These are phyloP conservation scores for Zygotorulaspora chibaensis DNA, from an alignment of 805 yeast species.

Conservation along the genomic window DNA sequence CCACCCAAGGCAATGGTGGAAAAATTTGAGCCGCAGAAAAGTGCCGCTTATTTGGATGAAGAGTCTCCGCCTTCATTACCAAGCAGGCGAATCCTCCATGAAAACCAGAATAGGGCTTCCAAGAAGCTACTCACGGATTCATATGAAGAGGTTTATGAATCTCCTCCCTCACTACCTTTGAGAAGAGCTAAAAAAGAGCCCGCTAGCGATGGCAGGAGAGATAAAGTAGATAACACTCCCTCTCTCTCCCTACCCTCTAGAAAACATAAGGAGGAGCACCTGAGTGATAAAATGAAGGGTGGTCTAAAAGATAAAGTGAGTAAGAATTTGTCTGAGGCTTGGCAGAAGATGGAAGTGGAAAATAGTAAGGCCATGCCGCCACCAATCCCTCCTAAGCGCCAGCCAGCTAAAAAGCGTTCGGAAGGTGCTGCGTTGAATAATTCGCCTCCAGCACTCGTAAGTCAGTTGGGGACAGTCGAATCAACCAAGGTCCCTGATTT, in stretches of 20 bases:
- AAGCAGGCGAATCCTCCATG: not conserved
- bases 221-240: not conserved
- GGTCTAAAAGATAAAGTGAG: not conserved
- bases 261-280: not conserved
- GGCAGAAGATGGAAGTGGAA: not conserved
- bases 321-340: too few species aligned
- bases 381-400: constrained; percentile 12
- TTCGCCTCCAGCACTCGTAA: constrained; percentile 2
- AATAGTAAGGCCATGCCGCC: constrained; percentile 5
- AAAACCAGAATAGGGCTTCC: not conserved
- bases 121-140: too few species aligned
- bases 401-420: not conserved
- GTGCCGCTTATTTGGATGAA: not conserved
- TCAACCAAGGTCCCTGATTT: constrained; percentile 19
- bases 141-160: not conserved
- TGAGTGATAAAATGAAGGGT: not conserved
- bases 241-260: too few species aligned
- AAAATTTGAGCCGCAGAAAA: not conserved
- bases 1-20: not conserved
- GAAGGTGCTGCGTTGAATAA: not conserved
- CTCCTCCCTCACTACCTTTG: not conserved
- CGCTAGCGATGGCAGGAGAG: not conserved
- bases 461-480: constrained; percentile 19
- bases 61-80: constrained; percentile 5
- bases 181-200: not conserved